Evolutionary conservation across 139 green algal species (phyloP), one percentile per base, ranked within the genome.

Genomic region (Picochlorum sp.): DNA sequence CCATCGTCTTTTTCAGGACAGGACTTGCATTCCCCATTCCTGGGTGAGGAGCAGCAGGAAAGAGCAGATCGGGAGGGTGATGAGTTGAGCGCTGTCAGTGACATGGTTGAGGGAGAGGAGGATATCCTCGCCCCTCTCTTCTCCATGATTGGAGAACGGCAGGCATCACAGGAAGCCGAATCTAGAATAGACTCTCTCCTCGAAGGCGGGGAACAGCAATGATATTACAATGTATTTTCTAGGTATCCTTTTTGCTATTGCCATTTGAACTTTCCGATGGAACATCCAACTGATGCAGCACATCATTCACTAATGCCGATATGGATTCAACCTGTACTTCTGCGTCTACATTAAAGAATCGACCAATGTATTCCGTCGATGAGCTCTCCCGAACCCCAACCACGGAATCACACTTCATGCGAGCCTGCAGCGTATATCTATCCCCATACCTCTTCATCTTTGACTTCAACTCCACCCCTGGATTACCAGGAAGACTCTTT

Each of bases 321-420:
- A 34, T 38, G 23, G 51, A 1, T 34, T 38, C 51, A 37, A 32
- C 23, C 47, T 54, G 47, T 21, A 54, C 47, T 14, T 59, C 20
- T 37, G 77, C 80, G 23, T 86, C 74, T 16, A 14, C 16, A 23
- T 79, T 64, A 57, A 86, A 86, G 71, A 75, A 86, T 3, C 62
- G 26, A 4, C 63, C 66, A 6, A 86, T 52, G 23, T 47, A 58
- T n/a, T 63, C 51, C 21, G 64, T 65, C 20, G 67, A 21, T 10
- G 50, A 38, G 8, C 13, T n/a, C 51, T 34, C 20, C 20, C 51
- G 51, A 15, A 73, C 66, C 49, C 78, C 71, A 21, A 21, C 56
- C 37, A 72, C 80, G 50, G 14, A 58, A 15, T 68, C 26, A 63
- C 56, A 18, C 60, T 38, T 49, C 28, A 41, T 69, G 73, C 64